Conservation (phyloP, 2,329 filamentous ascomycete species). For the Aureobasidium musti region DNA sequence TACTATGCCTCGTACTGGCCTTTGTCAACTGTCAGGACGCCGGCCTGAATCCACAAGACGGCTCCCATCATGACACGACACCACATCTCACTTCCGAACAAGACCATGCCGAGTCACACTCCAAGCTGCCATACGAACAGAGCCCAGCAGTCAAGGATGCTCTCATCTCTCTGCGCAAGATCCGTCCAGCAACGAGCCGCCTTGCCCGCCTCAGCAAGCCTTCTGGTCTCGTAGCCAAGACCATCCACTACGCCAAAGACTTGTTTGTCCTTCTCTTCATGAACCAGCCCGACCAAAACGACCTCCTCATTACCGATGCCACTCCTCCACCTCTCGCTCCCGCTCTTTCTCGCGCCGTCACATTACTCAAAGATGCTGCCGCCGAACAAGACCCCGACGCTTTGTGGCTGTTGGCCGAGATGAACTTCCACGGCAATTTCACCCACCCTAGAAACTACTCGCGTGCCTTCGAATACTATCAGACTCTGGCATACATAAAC, state of each 20-base stretch:
- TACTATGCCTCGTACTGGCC: conserved; percentile 16
- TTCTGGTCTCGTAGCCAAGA: conserved; percentile 59
- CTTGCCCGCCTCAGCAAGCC: conserved; percentile 51
- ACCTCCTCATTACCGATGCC: conserved; percentile 44
- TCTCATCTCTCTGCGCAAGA: conserved; percentile 45
- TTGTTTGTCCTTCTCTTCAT: conserved; percentile 66
- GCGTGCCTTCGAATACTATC: conserved; percentile 78
- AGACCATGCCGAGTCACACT: background rate
- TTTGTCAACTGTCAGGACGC: conserved; percentile 22
- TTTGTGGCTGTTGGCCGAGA: conserved; percentile 83
- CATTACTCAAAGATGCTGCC: conserved; percentile 61
- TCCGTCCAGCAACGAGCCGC: conserved; percentile 45
- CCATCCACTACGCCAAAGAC: conserved; percentile 63
- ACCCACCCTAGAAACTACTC: conserved; percentile 80
- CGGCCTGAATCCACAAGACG: conserved; percentile 6
- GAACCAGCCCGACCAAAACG: conserved; percentile 58
- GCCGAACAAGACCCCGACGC: conserved; percentile 70
- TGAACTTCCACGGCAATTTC: conserved; percentile 97
- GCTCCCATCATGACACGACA: conserved; percentile 10
- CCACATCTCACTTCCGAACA: background rate
- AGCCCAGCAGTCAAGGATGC: conserved; percentile 47
- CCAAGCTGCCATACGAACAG: background rate
- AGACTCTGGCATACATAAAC: conserved; percentile 69
- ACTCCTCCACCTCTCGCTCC: conserved; percentile 51
- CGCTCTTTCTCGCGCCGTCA: conserved; percentile 59